These are phyloP conservation scores for Silybum marianum DNA, from an alignment of 129 eudicot genomes.

Conservation along the genomic window DNA sequence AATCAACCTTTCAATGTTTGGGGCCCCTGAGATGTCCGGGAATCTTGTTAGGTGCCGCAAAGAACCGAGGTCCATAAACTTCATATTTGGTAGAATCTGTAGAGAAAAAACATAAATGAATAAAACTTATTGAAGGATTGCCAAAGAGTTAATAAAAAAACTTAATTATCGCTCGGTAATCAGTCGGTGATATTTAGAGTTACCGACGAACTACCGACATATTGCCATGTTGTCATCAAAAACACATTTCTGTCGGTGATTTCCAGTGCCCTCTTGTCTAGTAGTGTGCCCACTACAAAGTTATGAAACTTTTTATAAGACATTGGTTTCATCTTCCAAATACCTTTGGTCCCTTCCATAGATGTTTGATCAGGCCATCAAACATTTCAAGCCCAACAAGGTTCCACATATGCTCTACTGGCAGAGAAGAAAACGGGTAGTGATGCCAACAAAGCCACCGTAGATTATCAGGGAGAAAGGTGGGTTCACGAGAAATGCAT, in stretches of 20 bases:
- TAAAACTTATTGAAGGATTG: not conserved
- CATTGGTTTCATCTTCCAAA: not conserved
- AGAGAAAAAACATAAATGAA: not conserved
- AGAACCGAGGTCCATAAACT: not conserved
- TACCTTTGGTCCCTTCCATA: not conserved
- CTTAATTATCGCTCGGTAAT: not conserved
- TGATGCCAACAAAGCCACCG: conserved; percentile 1
- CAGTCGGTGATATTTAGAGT: not conserved
- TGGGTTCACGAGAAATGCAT: not conserved
- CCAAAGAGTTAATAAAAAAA: not conserved
- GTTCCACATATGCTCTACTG: not conserved
- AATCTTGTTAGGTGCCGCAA: not conserved
- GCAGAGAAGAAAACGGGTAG: not conserved
- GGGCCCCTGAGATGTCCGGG: not conserved
- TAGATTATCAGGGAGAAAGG: not conserved
- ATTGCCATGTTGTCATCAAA: not conserved
- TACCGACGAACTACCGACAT: not conserved
- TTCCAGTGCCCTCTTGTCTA: not conserved
- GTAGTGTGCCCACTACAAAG: not conserved
- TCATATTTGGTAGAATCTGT: not conserved
- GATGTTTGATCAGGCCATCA: not conserved
- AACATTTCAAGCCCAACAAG: not conserved
- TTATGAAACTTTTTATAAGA: not conserved
- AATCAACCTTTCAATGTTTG: not conserved
- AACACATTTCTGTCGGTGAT: not conserved